Evolutionary conservation across 2,329 filamentous ascomycete species (phyloP).

Genomic region (Phialemonium atrogriseum): DNA sequence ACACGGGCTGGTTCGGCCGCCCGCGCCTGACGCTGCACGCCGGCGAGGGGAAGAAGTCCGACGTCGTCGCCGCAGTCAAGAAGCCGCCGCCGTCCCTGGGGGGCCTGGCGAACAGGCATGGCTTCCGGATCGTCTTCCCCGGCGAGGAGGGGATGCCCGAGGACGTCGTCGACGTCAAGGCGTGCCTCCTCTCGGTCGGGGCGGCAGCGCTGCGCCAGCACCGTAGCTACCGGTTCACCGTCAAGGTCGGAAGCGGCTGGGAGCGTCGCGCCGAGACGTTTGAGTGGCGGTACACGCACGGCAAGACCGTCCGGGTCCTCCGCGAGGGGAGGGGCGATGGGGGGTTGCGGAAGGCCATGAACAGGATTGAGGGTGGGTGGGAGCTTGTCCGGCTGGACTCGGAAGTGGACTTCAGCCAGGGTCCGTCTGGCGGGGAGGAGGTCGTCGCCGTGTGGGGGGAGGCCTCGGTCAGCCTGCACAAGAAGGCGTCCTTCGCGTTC

Average conservation of each 20-base stretch:
- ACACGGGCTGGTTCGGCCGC: constrained; percentile 16
- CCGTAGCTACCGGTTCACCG: constrained; percentile 21
- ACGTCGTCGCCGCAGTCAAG: constrained; percentile 21
- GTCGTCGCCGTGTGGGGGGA: constrained; percentile 31
- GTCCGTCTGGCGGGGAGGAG: constrained; percentile 25
- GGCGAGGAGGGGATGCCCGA: constrained; percentile 14
- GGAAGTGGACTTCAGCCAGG: too few species aligned
- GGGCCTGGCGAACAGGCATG: too few species aligned
- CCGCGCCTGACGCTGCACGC: constrained; percentile 25
- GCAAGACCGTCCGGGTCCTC: constrained; percentile 23
- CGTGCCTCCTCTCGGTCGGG: constrained; percentile 6
- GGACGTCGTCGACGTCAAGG: constrained; percentile 9
- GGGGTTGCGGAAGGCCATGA: too few species aligned
- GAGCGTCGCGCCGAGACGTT: constrained; percentile 22
- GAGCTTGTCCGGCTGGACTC: constrained; percentile 33
- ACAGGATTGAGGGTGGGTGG: too few species aligned
- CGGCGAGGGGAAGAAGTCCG: constrained; percentile 17
- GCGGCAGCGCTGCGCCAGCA: too few species aligned
- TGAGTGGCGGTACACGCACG: constrained; percentile 33
- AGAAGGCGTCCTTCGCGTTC: constrained; percentile 31
- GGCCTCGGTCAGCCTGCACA: constrained; percentile 20
- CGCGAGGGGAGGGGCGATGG: constrained; percentile 22
- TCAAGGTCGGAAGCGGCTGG: constrained; percentile 21
- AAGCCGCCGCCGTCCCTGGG: too few species aligned
- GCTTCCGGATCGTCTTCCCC: constrained; percentile 7